Evolutionary conservation across 345 rosid genomes (phyloP), one percentile per base, ranked within the genome.

Genomic region (Salix viminalis): DNA sequence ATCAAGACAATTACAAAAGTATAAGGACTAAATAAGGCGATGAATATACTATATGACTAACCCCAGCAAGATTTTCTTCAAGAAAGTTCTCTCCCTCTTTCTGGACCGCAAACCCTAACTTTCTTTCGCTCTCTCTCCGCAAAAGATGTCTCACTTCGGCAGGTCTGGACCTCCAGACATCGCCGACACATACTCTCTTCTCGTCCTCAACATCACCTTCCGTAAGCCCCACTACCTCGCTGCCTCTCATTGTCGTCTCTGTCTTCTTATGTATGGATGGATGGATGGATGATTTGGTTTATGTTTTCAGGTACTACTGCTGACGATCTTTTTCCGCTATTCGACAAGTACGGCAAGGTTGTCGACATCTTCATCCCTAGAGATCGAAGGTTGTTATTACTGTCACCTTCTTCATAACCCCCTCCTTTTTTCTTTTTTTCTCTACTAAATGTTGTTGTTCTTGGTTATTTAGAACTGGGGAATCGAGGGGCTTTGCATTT

Each of bases 321-420:
- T 7, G 97, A 92, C 83, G 97, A 91, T 83, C 87, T 92, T 16
- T 92, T 88, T 75, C 96, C 97, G 70, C 92, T 92, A 15, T 92
- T 92, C 76, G 91, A 89, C 14, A 92, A 91, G 92, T 91, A 92
- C 42, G 97, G 97, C 3, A 92, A 92, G 85, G 97, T 92, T 54
- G 96, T 91, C 8, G 97, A 92, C 70, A 89, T 92, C 56, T 89
- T 91, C 74, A 91, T 92, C 39, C 97, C 96, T 28, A 89, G 90
- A 83, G 97, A 92, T 86, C 92, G 96, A 77, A 91, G 97, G 97
- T 89, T n/a, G 5, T 42, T 71, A 15, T 9, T 44, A 7, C 21
- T 54, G 39, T 58, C 32, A 15, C 14, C 16, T 15, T 4, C 18
- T 14, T 46, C 52, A 46, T 7, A 5, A 23, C 19, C 39, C 18